Base-by-base conservation (phyloP, 2,329 filamentous ascomycete genomes). In the Cytospora piceae region DNA sequence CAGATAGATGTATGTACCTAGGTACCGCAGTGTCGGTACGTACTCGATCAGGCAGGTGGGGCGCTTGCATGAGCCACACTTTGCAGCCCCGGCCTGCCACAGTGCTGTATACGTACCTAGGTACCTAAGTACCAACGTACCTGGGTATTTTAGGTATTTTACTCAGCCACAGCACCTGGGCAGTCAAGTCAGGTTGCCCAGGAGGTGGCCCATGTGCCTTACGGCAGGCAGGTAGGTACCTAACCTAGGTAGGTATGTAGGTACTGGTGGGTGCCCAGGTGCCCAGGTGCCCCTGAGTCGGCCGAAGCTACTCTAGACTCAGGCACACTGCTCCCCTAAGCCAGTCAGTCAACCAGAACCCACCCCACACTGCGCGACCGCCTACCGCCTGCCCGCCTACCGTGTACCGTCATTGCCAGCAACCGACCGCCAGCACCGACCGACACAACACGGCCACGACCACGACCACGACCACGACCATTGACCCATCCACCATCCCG, bases 351-450 rank as follows among this genome's bases (percentile, higher is more conserved):
- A n/a, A n/a, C 27, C 27, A 34, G 32, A 34, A 34, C 55, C 61
- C 60, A 63, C 67, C 68, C 64, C 69, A 68, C 66, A 42, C 64
- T 66, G 68, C 67, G 63, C 53, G 64, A 56, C 67, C 61, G 54
- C 63, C 68, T 6, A 42, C 27, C 37, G 17, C n/a, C n/a, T n/a
- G n/a, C n/a, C n/a, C n/a, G 61, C 20, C 29, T 6, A 42, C 27
- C 37, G 17, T 51, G 24, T n/a, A 39, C 63, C 58, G 58, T 61
- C 58, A 61, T 61, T 64, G 63, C 56, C 49, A 39, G 51, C 62
- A 52, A 56, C 60, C 20, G 8, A 37, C 27, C 46, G 49, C 60
- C 52, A 57, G 17, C 39, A 42, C 15, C 39, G 17, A n/a, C 39
- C 39, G 39, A 46, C 42, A 22, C n/a, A n/a, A n/a, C n/a, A n/a